Conservation (phyloP, 257 asterid genomes). For the Schizonepeta tenuifolia region DNA sequence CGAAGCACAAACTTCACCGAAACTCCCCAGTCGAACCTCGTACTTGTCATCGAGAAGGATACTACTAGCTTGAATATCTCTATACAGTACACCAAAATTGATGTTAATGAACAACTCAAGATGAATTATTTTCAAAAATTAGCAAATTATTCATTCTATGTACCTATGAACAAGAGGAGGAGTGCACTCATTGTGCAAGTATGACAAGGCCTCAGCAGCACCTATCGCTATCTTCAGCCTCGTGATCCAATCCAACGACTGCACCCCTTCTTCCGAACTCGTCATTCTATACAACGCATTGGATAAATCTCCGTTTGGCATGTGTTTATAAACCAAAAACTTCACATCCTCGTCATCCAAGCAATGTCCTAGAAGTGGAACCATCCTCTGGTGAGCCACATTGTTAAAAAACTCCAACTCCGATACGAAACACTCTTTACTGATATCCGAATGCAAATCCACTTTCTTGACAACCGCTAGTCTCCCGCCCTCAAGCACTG, state of each 20-base stretch:
- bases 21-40: slow-evolving; percentile 83
- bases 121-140: neutral
- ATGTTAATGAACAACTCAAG: slow-evolving; percentile 3
- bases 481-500: slow-evolving; percentile 51
- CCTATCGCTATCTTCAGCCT: slow-evolving; percentile 76
- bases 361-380: slow-evolving; percentile 72
- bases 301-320: slow-evolving; percentile 70
- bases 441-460: slow-evolving; percentile 35
- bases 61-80: slow-evolving; percentile 85
- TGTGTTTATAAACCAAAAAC: slow-evolving; percentile 60
- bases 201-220: slow-evolving; percentile 70
- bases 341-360: slow-evolving; percentile 61
- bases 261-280: slow-evolving; percentile 44
- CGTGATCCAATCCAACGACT: slow-evolving; percentile 86
- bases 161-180: slow-evolving; percentile 84
- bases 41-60: slow-evolving; percentile 76
- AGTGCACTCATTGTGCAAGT: slow-evolving; percentile 70
- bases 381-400: slow-evolving; percentile 53
- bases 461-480: slow-evolving; percentile 63
- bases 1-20: slow-evolving; percentile 54
- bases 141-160: neutral
- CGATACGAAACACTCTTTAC: slow-evolving; percentile 41
- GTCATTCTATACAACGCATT: slow-evolving; percentile 47
- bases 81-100: slow-evolving; percentile 37
- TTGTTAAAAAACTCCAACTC: slow-evolving; percentile 60